A percentile compares a stretch with the other conserved stretches of the same genome.
phyloP scores from a whole-genome alignment of 2,329 filamentous ascomycete genomes.

The Penicillium sclerotiorum region DNA sequence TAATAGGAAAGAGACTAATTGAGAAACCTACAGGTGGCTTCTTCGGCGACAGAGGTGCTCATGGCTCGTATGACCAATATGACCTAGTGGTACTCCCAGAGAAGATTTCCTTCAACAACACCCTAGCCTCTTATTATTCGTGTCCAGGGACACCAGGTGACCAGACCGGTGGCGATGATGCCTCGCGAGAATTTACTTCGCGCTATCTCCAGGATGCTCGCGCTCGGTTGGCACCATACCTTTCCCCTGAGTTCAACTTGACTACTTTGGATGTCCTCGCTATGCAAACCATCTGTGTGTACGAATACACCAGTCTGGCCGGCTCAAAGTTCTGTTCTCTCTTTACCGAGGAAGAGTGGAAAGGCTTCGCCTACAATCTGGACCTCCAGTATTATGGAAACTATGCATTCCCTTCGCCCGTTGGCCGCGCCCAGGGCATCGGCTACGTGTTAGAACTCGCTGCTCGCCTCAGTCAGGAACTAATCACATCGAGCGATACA shows the following conservation, averaged over 20 bases:
- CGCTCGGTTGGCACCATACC: slow-evolving; percentile 50
- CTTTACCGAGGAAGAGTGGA: slow-evolving; percentile 60
- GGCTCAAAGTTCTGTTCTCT: slow-evolving; percentile 56
- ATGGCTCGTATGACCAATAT: slow-evolving; percentile 32
- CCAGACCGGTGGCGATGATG: slow-evolving; percentile 18
- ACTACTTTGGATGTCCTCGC: slow-evolving; percentile 55
- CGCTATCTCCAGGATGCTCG: slow-evolving; percentile 52
- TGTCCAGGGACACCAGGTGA: slow-evolving; percentile 42
- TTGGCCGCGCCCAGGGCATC: slow-evolving; percentile 56
- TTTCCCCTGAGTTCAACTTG: slow-evolving; percentile 52
- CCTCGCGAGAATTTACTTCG: slow-evolving; percentile 46
- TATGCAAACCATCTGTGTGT: slow-evolving; percentile 58
- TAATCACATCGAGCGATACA: slow-evolving; percentile 52
- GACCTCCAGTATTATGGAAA: slow-evolving; percentile 56
- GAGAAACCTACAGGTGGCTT: slow-evolving; percentile 18
- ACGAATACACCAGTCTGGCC: slow-evolving; percentile 56
- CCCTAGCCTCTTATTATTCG: slow-evolving; percentile 55
- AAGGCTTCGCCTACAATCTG: slow-evolving; percentile 56
- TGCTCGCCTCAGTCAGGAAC: slow-evolving; percentile 51
- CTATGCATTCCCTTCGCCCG: slow-evolving; percentile 52
- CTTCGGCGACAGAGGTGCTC: slow-evolving; percentile 28
- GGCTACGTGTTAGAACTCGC: slow-evolving; percentile 58
- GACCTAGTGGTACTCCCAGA: slow-evolving; percentile 56
- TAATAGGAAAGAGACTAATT: slow-evolving; percentile 3
- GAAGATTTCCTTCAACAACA: slow-evolving; percentile 55